A percentile compares a stretch with the other conserved stretches of the same genome.
phyloP scores from a whole-genome alignment of 371 early-diverging fungal genomes.

The Mortierella sp. region DNA sequence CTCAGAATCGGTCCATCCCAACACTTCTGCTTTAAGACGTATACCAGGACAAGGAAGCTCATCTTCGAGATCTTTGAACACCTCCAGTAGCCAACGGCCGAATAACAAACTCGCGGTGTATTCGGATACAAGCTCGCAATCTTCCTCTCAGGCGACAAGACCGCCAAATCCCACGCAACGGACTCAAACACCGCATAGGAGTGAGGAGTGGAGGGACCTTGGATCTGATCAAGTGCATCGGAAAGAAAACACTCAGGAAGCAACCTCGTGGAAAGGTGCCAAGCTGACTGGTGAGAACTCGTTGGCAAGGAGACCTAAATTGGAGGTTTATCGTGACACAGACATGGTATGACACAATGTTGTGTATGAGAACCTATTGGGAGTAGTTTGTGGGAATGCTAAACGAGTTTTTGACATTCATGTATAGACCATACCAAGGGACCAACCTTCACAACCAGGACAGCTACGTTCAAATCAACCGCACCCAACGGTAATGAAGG shows the following conservation, averaged over 20 bases:
- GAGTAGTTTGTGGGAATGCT: too few relatives aligned
- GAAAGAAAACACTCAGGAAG: slow-evolving; percentile 62
- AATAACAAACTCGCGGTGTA: slow-evolving; percentile 26
- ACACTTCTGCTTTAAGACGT: slow-evolving; percentile 10
- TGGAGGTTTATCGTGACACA: slow-evolving; percentile 61
- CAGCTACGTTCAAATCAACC: not conserved
- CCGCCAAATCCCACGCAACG: not conserved
- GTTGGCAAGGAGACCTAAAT: slow-evolving; percentile 32
- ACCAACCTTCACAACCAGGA: not conserved
- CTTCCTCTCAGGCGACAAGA: not conserved
- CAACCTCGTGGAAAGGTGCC: slow-evolving; percentile 62
- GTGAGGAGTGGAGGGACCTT: slow-evolving; percentile 49
- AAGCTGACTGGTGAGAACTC: slow-evolving; percentile 57
- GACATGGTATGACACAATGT: slow-evolving; percentile 15
- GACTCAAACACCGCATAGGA: not conserved
- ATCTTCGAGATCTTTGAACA: not conserved
- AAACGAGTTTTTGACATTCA: too few relatives aligned
- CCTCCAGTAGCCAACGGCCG: slow-evolving; percentile 17
- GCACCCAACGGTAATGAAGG: too few relatives aligned
- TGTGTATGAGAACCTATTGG: not conserved
- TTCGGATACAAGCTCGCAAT: slow-evolving; percentile 11
- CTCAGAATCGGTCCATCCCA: slow-evolving; percentile 24
- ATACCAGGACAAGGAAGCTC: slow-evolving; percentile 2
- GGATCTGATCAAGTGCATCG: slow-evolving; percentile 40
- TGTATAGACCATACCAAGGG: not conserved